These are phyloP conservation scores for Ramichloridium luteum DNA, from an alignment of 2,329 filamentous ascomycete genomes.

Conservation along the genomic window DNA sequence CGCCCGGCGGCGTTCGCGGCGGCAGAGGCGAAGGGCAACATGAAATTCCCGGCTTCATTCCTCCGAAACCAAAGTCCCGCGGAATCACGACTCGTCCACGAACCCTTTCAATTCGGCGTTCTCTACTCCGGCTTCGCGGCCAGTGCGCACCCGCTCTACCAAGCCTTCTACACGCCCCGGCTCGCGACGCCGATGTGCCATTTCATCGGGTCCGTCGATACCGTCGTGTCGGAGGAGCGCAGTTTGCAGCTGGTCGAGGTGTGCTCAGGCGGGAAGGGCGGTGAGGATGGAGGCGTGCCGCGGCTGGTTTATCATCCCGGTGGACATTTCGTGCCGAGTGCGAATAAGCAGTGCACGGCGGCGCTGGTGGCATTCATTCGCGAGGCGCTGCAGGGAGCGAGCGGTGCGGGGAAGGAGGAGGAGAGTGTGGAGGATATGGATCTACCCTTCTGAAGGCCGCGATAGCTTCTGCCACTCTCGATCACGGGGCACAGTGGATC, in stretches of 20 bases:
- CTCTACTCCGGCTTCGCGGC: constrained; percentile 68
- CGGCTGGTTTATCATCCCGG: constrained; percentile 65
- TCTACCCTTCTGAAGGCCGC: constrained; percentile 45
- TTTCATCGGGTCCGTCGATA: constrained; percentile 72
- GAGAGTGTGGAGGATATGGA: constrained; percentile 57
- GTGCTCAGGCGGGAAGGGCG: constrained; percentile 40
- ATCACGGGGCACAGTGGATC: too few species aligned
- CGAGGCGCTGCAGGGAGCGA: constrained; percentile 31
- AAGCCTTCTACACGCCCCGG: constrained; percentile 60
- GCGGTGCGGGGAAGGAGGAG: constrained; percentile 30
- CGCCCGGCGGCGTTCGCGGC: constrained; percentile 38
- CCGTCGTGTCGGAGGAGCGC: constrained; percentile 69
- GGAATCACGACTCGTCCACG: constrained; percentile 31
- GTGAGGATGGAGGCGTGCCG: constrained; percentile 21
- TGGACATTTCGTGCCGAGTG: constrained; percentile 72
- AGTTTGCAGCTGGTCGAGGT: constrained; percentile 55
- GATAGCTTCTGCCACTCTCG: too few species aligned
- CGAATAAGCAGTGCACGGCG: constrained; percentile 68
- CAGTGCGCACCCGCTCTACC: constrained; percentile 45
- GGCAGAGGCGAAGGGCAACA: constrained; percentile 28
- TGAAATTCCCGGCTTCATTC: constrained; percentile 42
- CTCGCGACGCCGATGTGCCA: constrained; percentile 70
- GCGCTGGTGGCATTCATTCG: constrained; percentile 62
- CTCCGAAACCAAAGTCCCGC: constrained; percentile 24
- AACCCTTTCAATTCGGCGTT: constrained; percentile 56